A percentile compares a stretch with the other conserved stretches of the same genome.
Evolutionary conservation across 371 early-diverging fungal genomes (phyloP).

Genomic region (Smittium culicis): DNA sequence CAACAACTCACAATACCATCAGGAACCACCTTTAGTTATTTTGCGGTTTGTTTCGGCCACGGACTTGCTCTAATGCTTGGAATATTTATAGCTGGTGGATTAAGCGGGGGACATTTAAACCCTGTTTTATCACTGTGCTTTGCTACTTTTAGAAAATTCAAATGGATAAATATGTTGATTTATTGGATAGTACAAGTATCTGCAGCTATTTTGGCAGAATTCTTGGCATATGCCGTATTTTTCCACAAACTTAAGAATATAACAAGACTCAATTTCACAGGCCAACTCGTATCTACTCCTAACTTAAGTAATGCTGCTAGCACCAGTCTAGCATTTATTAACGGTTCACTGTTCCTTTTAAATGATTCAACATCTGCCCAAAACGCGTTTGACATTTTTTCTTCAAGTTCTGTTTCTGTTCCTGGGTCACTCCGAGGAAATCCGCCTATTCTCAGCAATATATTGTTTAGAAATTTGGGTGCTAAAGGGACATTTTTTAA

Average conservation of each 20-base stretch:
- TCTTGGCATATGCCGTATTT: not conserved
- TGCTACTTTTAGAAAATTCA: conserved; percentile 51
- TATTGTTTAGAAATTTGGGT: not conserved
- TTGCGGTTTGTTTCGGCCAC: conserved; percentile 41
- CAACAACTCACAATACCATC: conserved; percentile 19
- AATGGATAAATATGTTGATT: conserved; percentile 42
- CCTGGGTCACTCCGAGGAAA: not conserved
- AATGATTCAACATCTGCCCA: not conserved
- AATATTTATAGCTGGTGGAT: conserved; percentile 51
- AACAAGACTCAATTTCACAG: not conserved
- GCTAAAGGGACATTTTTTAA: not conserved
- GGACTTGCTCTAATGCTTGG: conserved; percentile 43
- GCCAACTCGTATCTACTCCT: not conserved
- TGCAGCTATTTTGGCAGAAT: conserved; percentile 46
- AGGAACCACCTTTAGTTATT: conserved; percentile 26
- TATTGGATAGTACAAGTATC: conserved; percentile 47
- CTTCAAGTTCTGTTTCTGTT: not conserved
- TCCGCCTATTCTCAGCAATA: not conserved
- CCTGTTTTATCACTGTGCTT: conserved; percentile 60
- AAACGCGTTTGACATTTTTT: not conserved
- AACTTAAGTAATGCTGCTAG: too few species aligned
- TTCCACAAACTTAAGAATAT: not conserved
- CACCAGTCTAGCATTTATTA: not conserved
- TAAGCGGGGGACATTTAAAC: conserved; percentile 73
- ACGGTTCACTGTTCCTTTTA: not conserved